Base-by-base conservation (phyloP, 352 stramenopile genomes). In the Phytophthora sojae region DNA sequence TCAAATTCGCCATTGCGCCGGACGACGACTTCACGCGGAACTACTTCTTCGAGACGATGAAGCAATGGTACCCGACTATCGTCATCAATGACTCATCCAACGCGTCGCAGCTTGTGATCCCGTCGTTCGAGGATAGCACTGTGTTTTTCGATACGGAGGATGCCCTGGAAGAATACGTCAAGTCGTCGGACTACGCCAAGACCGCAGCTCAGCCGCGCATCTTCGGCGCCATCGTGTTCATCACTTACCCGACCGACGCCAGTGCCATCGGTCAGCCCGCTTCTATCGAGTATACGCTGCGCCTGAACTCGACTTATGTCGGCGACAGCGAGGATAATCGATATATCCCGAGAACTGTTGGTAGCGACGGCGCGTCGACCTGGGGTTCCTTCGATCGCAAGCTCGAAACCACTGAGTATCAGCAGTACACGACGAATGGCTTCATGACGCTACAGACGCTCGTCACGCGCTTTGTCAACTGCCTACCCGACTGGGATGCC, bases 361-460 rank as follows among this genome's bases (percentile, higher is more conserved):
- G 53, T 65, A 29, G 49, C 47, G 44, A 67, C 47, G 55, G 61
- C 0, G 67, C 61, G 0, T 75, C 67, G 7, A 23, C 61, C 7
- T 75, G 67, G 67, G 29, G 66, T 37, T 75, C 67, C 6, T 57
- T 75, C 6, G 45, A 64, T 6, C 67, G 62, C 32, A 75, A 75
- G 17, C 56, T 75, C 14, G 67, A 62, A 60, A 67, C 47, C n/a
- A 69, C 64, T 19, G 60, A 80, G n/a, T 81, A 79, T 44, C 57
- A 67, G 45, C 71, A 75, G 39, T 86, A 88, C 61, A 78, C 80
- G 4, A 67, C 45, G 3, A 67, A 75, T 7, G 81, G 81, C 4
- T 87, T 87, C 69, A 57, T 76, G 56, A 83, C 81, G 11, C 71
- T 89, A 21, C 81, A 89, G 60, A 84, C 76, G 42, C 65, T 87